Base-by-base conservation (phyloP, 371 early-diverging fungal genomes). In the Nematocida major region DNA sequence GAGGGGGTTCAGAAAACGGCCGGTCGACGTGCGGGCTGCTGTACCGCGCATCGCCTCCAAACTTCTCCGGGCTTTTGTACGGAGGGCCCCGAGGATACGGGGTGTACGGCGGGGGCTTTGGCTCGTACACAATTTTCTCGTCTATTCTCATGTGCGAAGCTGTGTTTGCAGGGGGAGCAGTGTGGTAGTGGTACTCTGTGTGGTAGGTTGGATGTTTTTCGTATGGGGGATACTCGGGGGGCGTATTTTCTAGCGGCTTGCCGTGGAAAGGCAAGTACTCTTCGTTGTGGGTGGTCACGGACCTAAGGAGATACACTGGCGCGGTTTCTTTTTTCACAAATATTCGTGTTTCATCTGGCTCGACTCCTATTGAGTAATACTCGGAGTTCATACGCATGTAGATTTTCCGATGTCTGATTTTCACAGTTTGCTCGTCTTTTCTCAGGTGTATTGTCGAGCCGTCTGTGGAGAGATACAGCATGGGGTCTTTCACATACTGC, bases 291-390 rank as follows among this genome's bases (percentile, higher is more conserved):
- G 57, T 57, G 28, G 34, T 57, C 18, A 34, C 15, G 7, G 9
- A 28, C 38, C 57, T 26, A 22, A n/a, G 9, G 9, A 20, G 28
- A 54, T 67, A 45, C 24, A 48, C 54, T n/a, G 65, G 62, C 15
- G 3, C 13, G 22, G 13, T 11, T 36, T 73, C 76, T 63, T 50
- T 38, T 26, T 54, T 34, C 13, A 73, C 76, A 73, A 65, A 28
- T 4, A 54, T 36, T 5, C 32, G 43, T 38, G 11, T 18, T 42
- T 48, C 76, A 30, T 63, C 76, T 18, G 62, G 61, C 20, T 18
- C 49, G 20, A 40, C 65, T n/a, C 76, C 76, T 53, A 73, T 73
- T 28, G 62, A 32, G 49, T 73, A 73, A 38, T 24, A 51, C n/a
- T 28, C 40, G 15, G 30, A 26, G 34, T 63, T 22, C 30, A 15